phyloP scores from a whole-genome alignment of 305 asterid genomes.

The Andrographis paniculata region DNA sequence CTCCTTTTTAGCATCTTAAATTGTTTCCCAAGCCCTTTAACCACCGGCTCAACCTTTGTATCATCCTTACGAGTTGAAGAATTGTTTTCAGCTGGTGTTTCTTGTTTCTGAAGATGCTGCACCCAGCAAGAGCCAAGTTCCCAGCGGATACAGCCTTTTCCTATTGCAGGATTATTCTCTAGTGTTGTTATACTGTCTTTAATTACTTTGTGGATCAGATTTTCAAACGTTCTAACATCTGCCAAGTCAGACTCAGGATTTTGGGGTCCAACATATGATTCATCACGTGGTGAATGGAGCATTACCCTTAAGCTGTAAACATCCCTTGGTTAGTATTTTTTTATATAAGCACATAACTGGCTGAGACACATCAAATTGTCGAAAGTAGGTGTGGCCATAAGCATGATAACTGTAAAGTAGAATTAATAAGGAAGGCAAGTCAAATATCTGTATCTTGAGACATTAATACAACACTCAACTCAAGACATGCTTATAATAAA shows the following conservation, averaged over 20 bases:
- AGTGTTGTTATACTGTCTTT: constrained; percentile 56
- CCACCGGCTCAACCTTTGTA: constrained; percentile 57
- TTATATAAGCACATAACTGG: constrained; percentile 16
- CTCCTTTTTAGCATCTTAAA: constrained; percentile 89
- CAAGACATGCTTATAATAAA: constrained; percentile 17
- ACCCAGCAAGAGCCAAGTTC: constrained; percentile 99
- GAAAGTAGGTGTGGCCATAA: constrained; percentile 3
- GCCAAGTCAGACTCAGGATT: constrained; percentile 32
- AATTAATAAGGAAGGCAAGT: constrained; percentile 6
- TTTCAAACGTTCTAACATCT: constrained; percentile 40
- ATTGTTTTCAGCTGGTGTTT: constrained; percentile 35
- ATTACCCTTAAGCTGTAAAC: constrained; percentile 74
- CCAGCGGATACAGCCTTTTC: constrained; percentile 72
- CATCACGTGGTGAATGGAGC: constrained; percentile 49
- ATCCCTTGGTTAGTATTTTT: constrained; percentile 20
- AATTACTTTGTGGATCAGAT: constrained; percentile 51
- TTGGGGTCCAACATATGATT: constrained; percentile 41
- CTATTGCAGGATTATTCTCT: constrained; percentile 27
- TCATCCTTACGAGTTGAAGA: constrained; percentile 43
- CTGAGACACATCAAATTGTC: constrained; percentile 11
- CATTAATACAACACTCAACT: constrained; percentile 11
- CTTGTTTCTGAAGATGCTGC: constrained; percentile 96
- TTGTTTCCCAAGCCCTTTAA: constrained; percentile 96
- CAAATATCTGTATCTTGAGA: constrained; percentile 7
- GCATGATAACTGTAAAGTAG: neutral